Conservation (phyloP, 148 eudicot species). For the Fagopyrum tataricum region DNA sequence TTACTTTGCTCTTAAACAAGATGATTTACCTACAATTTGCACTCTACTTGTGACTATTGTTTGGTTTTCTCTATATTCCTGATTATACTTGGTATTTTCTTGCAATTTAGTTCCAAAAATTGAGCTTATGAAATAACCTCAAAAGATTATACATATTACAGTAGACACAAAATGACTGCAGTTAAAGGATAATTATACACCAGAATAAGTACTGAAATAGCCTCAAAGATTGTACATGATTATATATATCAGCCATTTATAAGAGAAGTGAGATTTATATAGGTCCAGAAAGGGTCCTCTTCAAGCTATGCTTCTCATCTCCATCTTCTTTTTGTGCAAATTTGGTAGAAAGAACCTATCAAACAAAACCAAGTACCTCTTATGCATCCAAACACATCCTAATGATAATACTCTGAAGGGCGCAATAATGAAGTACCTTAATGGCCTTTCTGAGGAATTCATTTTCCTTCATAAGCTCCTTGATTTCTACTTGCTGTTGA, state of each 20-base stretch:
- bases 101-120: too few relatives aligned
- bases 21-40: too few relatives aligned
- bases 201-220: too few relatives aligned
- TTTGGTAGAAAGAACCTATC: slow-evolving; percentile 2
- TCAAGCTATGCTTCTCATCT: slow-evolving; percentile 6
- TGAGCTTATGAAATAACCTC: too few relatives aligned
- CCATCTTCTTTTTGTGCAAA: background rate
- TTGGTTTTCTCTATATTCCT: too few relatives aligned
- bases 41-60: too few relatives aligned
- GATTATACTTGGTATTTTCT: too few relatives aligned
- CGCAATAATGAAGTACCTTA: slow-evolving; percentile 7
- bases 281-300: slow-evolving; percentile 7
- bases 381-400: too few relatives aligned
- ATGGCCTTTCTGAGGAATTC: slow-evolving; percentile 9
- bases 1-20: too few relatives aligned
- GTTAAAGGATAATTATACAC: background rate
- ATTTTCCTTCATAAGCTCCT: slow-evolving; percentile 12
- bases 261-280: background rate
- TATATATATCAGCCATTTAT: background rate
- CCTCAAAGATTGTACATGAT: background rate
- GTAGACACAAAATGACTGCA: background rate
- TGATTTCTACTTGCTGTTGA: slow-evolving; percentile 7
- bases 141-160: background rate
- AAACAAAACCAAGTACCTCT: background rate
- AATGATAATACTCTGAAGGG: too few relatives aligned